Conservation (phyloP, 495 filamentous ascomycete genomes). For the Penicillium canescens region DNA sequence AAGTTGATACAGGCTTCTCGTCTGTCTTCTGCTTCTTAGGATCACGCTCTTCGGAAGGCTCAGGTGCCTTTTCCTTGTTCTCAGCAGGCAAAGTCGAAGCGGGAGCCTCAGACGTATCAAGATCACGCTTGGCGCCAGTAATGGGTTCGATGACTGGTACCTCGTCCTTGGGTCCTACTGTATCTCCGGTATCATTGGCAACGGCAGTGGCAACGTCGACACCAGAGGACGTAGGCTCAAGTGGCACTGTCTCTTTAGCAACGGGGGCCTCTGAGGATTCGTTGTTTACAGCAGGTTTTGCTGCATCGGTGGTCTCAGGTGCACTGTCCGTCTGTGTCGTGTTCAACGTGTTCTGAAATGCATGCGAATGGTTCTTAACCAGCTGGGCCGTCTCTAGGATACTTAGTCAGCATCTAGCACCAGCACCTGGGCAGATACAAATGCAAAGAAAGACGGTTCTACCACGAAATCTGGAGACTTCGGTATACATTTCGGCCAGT, state of each 20-base stretch:
- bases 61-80: constrained; percentile 12
- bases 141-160: constrained; percentile 6
- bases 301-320: background rate
- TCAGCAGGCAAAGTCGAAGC: background rate
- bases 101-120: constrained; percentile 19
- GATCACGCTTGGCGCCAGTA: constrained; percentile 34
- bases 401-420: constrained; percentile 21
- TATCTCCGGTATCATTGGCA: background rate
- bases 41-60: constrained; percentile 17
- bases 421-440: background rate
- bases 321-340: constrained; percentile 19
- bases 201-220: background rate
- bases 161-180: constrained; percentile 6
- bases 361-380: constrained; percentile 13
- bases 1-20: constrained; percentile 7
- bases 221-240: background rate
- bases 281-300: background rate
- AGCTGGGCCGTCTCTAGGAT: constrained; percentile 9
- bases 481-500: background rate
- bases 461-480: background rate
- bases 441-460: background rate
- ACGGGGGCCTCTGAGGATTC: background rate
- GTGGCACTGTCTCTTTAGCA: background rate
- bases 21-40: constrained; percentile 35
- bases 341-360: constrained; percentile 17